Conservation (phyloP, 176 grass and related monocot species). For the Bolboschoenus planiculmis region DNA sequence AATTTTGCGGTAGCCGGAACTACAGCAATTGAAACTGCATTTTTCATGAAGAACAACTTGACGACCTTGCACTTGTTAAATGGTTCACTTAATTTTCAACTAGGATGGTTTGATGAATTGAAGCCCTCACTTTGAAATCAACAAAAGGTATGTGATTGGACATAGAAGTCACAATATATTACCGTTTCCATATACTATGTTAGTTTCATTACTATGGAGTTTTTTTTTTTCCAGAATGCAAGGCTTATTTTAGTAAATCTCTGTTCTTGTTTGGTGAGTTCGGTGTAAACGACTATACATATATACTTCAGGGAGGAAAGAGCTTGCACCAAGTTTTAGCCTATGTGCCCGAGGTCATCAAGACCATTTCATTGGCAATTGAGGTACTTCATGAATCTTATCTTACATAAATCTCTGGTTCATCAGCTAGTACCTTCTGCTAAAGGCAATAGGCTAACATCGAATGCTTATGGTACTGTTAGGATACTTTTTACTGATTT, state of each 20-base stretch:
- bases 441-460: background rate
- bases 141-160: background rate
- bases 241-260: slow-evolving; percentile 27
- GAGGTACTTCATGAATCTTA: slow-evolving; percentile 34
- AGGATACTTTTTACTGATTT: background rate
- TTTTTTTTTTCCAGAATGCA: slow-evolving; percentile 26
- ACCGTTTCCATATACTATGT: background rate
- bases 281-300: slow-evolving; percentile 38
- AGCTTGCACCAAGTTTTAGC: slow-evolving; percentile 24
- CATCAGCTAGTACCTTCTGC: background rate
- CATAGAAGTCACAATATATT: background rate
- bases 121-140: slow-evolving; percentile 12
- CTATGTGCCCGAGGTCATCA: slow-evolving; percentile 24
- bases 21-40: slow-evolving; percentile 39
- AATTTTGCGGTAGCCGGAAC: slow-evolving; percentile 68
- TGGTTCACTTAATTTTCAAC: slow-evolving; percentile 49
- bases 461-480: background rate
- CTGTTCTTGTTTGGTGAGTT: slow-evolving; percentile 43
- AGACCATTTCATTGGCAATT: slow-evolving; percentile 24
- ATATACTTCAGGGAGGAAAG: background rate
- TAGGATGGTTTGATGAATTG: slow-evolving; percentile 61
- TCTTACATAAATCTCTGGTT: background rate
- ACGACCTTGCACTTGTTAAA: slow-evolving; percentile 18
- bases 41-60: slow-evolving; percentile 19
- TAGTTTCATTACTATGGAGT: background rate